These are phyloP conservation scores for Eimeria sp. DNA, from an alignment of 169 alveolate genomes.

Conservation along the genomic window DNA sequence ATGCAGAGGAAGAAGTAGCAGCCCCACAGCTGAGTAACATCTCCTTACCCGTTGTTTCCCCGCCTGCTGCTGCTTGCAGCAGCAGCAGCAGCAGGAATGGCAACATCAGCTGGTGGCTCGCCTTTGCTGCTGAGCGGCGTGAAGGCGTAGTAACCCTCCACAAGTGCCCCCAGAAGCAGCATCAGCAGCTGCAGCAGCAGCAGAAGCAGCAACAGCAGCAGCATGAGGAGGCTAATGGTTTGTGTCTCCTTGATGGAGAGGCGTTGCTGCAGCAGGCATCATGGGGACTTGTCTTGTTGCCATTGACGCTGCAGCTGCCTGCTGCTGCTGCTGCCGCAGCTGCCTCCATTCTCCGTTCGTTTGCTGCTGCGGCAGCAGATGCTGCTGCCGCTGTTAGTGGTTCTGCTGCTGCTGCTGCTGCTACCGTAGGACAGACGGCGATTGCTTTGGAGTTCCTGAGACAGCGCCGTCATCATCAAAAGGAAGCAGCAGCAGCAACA, in stretches of 20 bases:
- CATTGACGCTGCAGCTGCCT: constrained; percentile 27
- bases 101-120: constrained; percentile 75
- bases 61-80: constrained; percentile 1
- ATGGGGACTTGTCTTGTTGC: constrained; percentile 50
- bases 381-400: constrained; percentile 34
- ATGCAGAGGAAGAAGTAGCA: constrained; percentile 54
- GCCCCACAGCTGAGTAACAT: constrained; percentile 25
- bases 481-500: neutral
- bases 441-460: neutral
- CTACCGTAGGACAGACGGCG: neutral
- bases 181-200: constrained; percentile 44
- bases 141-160: neutral
- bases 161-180: constrained; percentile 49
- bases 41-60: constrained; percentile 4
- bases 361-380: constrained; percentile 27
- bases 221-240: neutral
- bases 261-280: constrained; percentile 45
- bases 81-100: constrained; percentile 51
- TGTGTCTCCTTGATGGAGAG: constrained; percentile 25
- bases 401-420: constrained; percentile 16
- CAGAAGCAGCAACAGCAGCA: constrained; percentile 53
- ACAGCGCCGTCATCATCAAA: neutral
- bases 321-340: constrained; percentile 50
- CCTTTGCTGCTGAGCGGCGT: constrained; percentile 38
- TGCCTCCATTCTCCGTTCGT: neutral